Percentiles rank a stretch among this genome's conserved stretches.
Evolutionary conservation across 257 asterid species (phyloP).

Genomic region (Nicotiana knightiana): DNA sequence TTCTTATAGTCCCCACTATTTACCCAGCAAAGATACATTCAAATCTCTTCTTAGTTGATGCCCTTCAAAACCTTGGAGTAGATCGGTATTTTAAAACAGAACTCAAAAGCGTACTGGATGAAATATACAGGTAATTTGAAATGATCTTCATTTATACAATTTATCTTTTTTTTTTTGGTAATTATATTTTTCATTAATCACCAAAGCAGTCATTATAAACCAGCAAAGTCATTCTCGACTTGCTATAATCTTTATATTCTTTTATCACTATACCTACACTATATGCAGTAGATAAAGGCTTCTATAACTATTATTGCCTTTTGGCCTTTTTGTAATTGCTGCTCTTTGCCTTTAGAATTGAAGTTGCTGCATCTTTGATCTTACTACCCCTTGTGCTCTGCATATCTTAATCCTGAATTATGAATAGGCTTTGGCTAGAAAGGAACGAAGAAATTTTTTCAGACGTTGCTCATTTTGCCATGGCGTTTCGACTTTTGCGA

Average conservation of each 20-base stretch:
- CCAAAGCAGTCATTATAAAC: no score
- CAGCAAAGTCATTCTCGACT: no score
- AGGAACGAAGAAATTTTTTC: conserved; percentile 17
- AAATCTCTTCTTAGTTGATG: conserved; percentile 25
- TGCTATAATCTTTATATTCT: no score
- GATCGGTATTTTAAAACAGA: conserved; percentile 17
- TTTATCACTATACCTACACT: no score
- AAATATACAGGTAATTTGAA: conserved; percentile 15
- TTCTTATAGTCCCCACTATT: conserved; percentile 21
- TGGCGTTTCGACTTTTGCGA: conserved; percentile 40
- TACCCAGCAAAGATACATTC: conserved; percentile 13
- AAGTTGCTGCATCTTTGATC: no score
- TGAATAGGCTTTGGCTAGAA: conserved; percentile 25
- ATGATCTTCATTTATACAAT: not conserved
- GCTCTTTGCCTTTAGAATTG: no score
- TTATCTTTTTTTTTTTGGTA: not conserved
- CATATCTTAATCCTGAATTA: not conserved
- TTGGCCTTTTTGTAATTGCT: no score
- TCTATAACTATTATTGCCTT: no score
- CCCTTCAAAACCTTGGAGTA: conserved; percentile 27
- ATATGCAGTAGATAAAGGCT: no score
- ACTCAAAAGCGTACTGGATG: conserved; percentile 11
- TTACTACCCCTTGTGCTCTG: no score
- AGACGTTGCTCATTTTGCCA: conserved; percentile 20
- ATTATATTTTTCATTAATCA: no score